Base-by-base conservation (phyloP, 1,284 basidiomycete species). In the Porogramme epimiltina region DNA sequence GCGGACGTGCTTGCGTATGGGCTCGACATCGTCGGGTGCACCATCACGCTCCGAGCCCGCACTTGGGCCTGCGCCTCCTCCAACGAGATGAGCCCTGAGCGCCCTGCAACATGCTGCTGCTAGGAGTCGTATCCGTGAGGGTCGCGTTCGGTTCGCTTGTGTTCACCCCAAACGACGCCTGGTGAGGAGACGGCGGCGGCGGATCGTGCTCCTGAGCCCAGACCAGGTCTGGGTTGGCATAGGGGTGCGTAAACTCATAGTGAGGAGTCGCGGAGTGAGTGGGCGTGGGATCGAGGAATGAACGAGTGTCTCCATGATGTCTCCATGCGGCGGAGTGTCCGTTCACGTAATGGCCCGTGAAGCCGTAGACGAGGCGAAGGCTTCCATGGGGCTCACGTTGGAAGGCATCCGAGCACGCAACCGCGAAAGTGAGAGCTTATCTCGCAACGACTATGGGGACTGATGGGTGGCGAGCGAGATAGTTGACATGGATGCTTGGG, bases 41-140 rank as follows among this genome's bases (percentile, higher is more conserved):
- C 69, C 0, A 80, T 81, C 9, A 72, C 75, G 59, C 75, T 79
- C 36, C 85, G 80, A 42, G 79, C 73, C 49, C 74, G 71, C 1
- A 68, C 76, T 45, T 82, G 81, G 13, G 83, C 83, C 60, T 87
- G 80, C 2, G 89, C 89, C 68, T 91, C 85, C 63, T 89, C 85
- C 42, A 90, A 73, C 5, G 88, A 81, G 45, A 91, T 90, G 28
- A 91, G 76, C n/a, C 37, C 79, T 75, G 59, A 89, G 83, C 15
- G 79, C 22, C 80, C 47, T 68, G 66, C n/a, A 69, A 70, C 43
- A 74, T 70, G 44, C 67, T 69, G n/a, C 65, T 67, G 40, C 63
- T 68, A 19, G 64, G 66, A 16, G 66, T 66, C 8, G 75, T 69
- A 44, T 86, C 81, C 13, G 79, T 82, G 42, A 85, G 70, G 11